Conservation (phyloP, 1,284 basidiomycete genomes). For the Ceratobasidium sp. region DNA sequence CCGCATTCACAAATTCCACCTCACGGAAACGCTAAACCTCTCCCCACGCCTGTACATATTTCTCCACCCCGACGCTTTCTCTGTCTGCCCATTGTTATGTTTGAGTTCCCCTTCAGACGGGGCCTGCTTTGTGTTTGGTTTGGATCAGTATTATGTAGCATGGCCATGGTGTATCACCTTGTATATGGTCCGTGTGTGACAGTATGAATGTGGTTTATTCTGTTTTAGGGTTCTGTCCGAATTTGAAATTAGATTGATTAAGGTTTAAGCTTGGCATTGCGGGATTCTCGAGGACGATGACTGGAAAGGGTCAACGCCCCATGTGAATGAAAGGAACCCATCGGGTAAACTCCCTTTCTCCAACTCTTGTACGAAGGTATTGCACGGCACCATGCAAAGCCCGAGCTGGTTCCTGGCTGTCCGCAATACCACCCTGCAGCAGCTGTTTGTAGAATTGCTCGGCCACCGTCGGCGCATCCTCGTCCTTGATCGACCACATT, state of each 20-base stretch:
- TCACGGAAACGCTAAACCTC: conserved; percentile 47
- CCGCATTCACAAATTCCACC: conserved; percentile 9
- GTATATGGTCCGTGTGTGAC: conserved; percentile 16
- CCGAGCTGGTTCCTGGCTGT: background rate
- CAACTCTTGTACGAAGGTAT: background rate
- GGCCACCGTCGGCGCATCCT: conserved; percentile 50
- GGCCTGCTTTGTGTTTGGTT: background rate
- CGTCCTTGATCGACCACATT: conserved; percentile 55
- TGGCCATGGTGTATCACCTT: conserved; percentile 31
- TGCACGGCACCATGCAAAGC: background rate
- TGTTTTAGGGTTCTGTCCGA: background rate
- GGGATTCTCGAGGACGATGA: too few species aligned
- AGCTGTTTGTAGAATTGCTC: conserved; percentile 50
- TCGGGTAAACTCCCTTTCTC: background rate
- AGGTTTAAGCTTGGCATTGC: background rate
- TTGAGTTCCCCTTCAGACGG: background rate
- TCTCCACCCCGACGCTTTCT: background rate
- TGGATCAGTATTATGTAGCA: conserved; percentile 16
- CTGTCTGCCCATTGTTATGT: background rate
- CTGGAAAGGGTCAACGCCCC: background rate
- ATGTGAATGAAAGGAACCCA: background rate
- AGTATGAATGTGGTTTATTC: conserved; percentile 21
- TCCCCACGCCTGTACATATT: conserved; percentile 50
- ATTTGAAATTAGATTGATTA: conserved; percentile 7
- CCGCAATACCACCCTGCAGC: conserved; percentile 21